phyloP scores from a whole-genome alignment of 306 rosid species.

The Citrullus amarus region DNA sequence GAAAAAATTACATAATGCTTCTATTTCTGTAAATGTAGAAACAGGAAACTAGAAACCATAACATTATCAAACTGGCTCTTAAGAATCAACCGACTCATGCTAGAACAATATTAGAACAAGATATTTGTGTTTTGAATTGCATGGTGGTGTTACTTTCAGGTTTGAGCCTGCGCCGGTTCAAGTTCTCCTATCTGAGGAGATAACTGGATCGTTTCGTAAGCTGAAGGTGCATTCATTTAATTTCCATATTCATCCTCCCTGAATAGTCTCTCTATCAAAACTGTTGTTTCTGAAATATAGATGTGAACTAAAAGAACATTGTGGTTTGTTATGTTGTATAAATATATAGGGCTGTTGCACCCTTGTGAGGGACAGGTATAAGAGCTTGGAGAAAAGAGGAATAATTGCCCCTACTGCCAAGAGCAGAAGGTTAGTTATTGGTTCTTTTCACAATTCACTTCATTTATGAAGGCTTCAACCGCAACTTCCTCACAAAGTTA shows the following conservation, averaged over 20 bases:
- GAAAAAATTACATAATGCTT: background rate
- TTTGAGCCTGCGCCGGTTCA: slow-evolving; percentile 83
- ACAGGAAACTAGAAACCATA: background rate
- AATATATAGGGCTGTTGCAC: slow-evolving; percentile 63
- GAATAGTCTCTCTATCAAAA: background rate
- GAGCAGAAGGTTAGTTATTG: slow-evolving; percentile 32
- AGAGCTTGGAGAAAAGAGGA: slow-evolving; percentile 88
- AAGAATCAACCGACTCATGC: background rate
- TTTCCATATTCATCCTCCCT: background rate
- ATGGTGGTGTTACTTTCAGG: slow-evolving; percentile 28
- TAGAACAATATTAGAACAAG: background rate
- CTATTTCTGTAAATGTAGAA: background rate
- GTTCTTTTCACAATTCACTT: slow-evolving; percentile 7
- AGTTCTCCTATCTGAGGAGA: slow-evolving; percentile 76
- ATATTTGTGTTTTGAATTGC: background rate
- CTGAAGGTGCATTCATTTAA: slow-evolving; percentile 41
- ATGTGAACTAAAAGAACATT: background rate
- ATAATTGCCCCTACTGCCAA: slow-evolving; percentile 47
- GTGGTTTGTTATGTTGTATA: slow-evolving; percentile 10
- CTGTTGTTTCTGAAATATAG: slow-evolving; percentile 4
- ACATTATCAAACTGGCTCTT: background rate
- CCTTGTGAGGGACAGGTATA: slow-evolving; percentile 69
- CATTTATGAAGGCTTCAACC: background rate
- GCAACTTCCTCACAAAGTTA: background rate
- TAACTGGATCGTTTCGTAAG: slow-evolving; percentile 79